Evolutionary conservation across 2,329 filamentous ascomycete genomes (phyloP), one percentile per base, ranked within the genome.

Genomic region (Aspergillus unguis): DNA sequence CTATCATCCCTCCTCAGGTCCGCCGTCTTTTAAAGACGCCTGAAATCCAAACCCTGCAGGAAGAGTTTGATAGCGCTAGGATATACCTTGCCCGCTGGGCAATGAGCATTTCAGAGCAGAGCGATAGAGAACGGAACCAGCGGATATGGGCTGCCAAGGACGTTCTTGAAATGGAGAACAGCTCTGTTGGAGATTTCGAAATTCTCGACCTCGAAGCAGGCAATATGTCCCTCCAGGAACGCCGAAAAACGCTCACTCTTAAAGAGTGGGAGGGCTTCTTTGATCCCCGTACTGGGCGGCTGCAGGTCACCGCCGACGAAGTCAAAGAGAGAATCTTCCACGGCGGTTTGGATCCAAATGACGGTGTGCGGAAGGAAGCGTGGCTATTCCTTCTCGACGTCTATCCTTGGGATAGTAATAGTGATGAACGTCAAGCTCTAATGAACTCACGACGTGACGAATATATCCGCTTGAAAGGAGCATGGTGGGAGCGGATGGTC

Each of bases 311-410:
- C 0, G 79, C 86, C 3, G 90, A 96, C 60, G 94, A 99, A 68
- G 91, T 95, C 58, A 99, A 97, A 71, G 92, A 97, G 67, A 83
- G 94, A n/a, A 83, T 99, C 51, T 99, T 97, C 69, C 94, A 97
- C 65, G 94, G 94, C 28, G 94, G 94, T 0, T 77, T 99, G 1
- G 86, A 95, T 66, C 76, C 88, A 0, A 88, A 96, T 11, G 92
- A 97, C 62, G 92, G 92, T 0, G 92, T 96, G 3, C 81, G 95
- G 44, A 97, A 97, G 72, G 92, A 97, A 70, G 94, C 92, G 0
- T 99, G 94, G 94, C 79, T 96, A 0, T 99, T 95, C 71, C 74
- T 99, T 11, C 80, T 99, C 0, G 94, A 90, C 1, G 88, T 99
- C 0, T 88, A 95, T 65, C 86, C 92, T 2, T 99, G 95, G 95